Evolutionary conservation across 2,329 filamentous ascomycete genomes (phyloP).

Genomic region (Aschersonia sp.): DNA sequence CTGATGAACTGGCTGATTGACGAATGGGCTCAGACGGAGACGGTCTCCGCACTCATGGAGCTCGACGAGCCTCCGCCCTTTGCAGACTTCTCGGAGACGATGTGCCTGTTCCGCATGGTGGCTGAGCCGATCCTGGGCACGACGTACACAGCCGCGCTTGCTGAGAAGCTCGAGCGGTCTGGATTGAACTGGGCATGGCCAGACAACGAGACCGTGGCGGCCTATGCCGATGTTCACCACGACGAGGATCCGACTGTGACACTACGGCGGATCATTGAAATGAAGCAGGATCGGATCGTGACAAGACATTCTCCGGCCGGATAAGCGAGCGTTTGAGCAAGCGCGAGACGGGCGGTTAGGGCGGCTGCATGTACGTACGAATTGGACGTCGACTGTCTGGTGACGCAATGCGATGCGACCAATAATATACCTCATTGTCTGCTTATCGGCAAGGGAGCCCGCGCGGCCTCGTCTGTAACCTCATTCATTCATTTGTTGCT

Average conservation of each 20-base stretch:
- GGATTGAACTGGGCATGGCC: constrained; percentile 23
- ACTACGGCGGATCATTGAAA: constrained; percentile 11
- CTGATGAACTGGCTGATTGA: constrained; percentile 44
- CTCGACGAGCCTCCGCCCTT: constrained; percentile 17
- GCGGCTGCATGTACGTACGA: too few relatives aligned
- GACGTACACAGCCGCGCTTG: constrained; percentile 16
- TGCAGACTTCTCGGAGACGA: constrained; percentile 19
- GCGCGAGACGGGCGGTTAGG: background rate
- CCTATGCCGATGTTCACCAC: constrained; percentile 14
- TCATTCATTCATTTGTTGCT: too few relatives aligned
- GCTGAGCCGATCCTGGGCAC: constrained; percentile 25
- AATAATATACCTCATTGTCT: too few relatives aligned
- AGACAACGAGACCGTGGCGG: constrained; percentile 17
- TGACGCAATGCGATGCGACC: too few relatives aligned
- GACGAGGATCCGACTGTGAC: constrained; percentile 11
- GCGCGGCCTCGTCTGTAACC: too few relatives aligned
- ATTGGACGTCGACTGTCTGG: too few relatives aligned
- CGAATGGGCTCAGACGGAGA: constrained; percentile 23
- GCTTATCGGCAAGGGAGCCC: too few relatives aligned
- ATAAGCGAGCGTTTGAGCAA: background rate
- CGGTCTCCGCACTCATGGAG: constrained; percentile 20
- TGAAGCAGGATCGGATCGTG: background rate
- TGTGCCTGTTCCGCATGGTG: constrained; percentile 34
- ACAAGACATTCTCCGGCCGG: background rate
- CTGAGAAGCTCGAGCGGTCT: constrained; percentile 11